Conservation (phyloP, 805 yeast genomes). For the Ogataea neopini region DNA sequence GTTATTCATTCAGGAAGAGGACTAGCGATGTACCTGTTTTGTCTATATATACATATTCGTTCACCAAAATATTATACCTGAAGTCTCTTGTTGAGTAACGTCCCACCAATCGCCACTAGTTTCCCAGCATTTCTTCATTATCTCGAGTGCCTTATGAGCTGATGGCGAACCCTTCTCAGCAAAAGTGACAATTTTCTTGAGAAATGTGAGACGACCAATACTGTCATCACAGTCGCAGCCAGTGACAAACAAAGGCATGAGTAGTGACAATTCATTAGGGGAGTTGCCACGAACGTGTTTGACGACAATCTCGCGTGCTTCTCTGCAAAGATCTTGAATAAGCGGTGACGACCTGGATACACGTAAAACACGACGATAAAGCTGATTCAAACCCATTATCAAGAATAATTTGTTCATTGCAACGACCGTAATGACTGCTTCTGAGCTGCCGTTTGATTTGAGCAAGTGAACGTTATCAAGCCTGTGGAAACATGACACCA, state of each 20-base stretch:
- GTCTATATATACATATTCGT: background rate
- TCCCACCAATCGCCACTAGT: constrained; percentile 53
- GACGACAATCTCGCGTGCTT: constrained; percentile 40
- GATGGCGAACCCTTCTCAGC: constrained; percentile 42
- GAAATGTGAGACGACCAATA: constrained; percentile 37
- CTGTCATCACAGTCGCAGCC: constrained; percentile 55
- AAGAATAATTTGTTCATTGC: constrained; percentile 55
- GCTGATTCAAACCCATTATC: constrained; percentile 53
- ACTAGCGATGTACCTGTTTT: background rate
- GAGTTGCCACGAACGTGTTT: constrained; percentile 45
- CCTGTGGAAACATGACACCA: constrained; percentile 36
- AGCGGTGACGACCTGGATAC: constrained; percentile 46
- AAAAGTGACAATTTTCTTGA: constrained; percentile 42
- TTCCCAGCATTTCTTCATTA: constrained; percentile 56
- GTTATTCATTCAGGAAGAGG: constrained; percentile 29
- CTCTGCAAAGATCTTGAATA: constrained; percentile 49
- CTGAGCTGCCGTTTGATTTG: constrained; percentile 8
- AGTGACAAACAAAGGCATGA: constrained; percentile 56
- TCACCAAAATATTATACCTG: constrained; percentile 47
- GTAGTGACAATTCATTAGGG: constrained; percentile 55
- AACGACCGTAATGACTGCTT: constrained; percentile 32
- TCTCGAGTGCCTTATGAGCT: constrained; percentile 33
- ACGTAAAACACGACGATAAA: constrained; percentile 55
- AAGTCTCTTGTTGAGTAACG: constrained; percentile 42
- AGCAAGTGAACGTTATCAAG: constrained; percentile 21